phyloP scores from a whole-genome alignment of 345 rosid genomes.

The Ceriops decandra region DNA sequence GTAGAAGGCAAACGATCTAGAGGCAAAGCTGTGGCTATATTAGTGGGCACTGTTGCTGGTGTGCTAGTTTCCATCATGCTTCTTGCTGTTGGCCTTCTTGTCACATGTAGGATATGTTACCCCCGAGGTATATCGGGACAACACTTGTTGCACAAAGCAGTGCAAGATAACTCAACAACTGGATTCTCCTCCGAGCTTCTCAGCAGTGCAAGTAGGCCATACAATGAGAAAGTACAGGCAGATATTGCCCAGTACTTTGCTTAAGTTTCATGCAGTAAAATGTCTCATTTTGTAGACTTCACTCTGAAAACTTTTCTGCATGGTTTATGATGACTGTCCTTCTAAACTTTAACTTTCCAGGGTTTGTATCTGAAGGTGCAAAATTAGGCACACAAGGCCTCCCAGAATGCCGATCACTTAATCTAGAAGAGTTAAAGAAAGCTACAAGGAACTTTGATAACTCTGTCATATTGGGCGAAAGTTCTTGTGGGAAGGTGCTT shows the following conservation, averaged over 20 bases:
- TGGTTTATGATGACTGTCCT: not conserved
- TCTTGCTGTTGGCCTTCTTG: constrained; percentile 34
- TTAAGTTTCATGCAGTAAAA: not conserved
- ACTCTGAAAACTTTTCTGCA: too few species aligned
- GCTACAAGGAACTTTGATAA: constrained; percentile 42
- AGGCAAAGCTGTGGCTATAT: constrained; percentile 35
- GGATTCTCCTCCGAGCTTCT: constrained; percentile 53
- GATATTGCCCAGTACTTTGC: constrained; percentile 1
- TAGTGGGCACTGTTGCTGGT: constrained; percentile 41
- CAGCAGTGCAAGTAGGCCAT: constrained; percentile 53
- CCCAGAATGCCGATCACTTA: constrained; percentile 38
- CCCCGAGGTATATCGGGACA: constrained; percentile 43
- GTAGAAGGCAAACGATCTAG: constrained; percentile 27
- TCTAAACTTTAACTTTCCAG: constrained; percentile 20
- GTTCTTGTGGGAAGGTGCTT: constrained; percentile 44
- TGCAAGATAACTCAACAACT: constrained; percentile 37
- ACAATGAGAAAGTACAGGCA: not conserved
- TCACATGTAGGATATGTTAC: constrained; percentile 35
- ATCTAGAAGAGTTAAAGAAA: constrained; percentile 40
- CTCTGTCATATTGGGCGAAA: constrained; percentile 37
- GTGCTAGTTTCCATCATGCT: constrained; percentile 30
- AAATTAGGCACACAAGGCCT: constrained; percentile 28
- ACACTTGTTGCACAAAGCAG: constrained; percentile 46
- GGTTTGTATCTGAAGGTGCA: constrained; percentile 30
- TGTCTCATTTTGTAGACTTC: not conserved